phyloP scores from a whole-genome alignment of 306 rosid species.

The Cucurbita argyrosperma region DNA sequence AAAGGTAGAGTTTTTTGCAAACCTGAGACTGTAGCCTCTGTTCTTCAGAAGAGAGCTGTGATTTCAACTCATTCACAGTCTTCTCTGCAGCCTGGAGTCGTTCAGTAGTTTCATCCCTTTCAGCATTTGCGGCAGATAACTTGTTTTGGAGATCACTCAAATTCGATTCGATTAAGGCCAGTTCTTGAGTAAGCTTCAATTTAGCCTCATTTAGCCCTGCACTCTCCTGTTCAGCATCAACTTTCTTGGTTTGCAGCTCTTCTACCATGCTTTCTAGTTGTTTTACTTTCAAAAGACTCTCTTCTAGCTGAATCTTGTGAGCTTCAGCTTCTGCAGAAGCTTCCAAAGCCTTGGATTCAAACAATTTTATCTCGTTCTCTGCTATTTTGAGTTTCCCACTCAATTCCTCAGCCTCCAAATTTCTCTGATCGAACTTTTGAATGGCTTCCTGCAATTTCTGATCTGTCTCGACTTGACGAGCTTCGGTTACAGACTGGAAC shows the following conservation, averaged over 20 bases:
- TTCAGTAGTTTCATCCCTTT: constrained; percentile 45
- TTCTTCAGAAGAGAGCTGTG: constrained; percentile 45
- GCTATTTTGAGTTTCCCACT: constrained; percentile 36
- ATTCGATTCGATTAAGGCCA: constrained; percentile 41
- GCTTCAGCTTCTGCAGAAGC: constrained; percentile 27
- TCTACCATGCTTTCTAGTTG: constrained; percentile 44
- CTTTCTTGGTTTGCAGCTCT: constrained; percentile 46
- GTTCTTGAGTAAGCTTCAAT: constrained; percentile 47
- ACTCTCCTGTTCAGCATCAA: constrained; percentile 42
- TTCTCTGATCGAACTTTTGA: constrained; percentile 39
- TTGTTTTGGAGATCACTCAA: constrained; percentile 41
- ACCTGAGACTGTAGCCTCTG: constrained; percentile 78
- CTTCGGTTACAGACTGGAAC: constrained; percentile 35
- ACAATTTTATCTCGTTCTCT: constrained; percentile 36
- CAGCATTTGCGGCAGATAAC: constrained; percentile 28
- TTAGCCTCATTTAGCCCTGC: constrained; percentile 40
- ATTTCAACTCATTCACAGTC: constrained; percentile 35
- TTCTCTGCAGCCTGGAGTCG: constrained; percentile 30
- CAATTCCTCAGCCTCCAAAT: constrained; percentile 65
- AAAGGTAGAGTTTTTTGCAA: constrained; percentile 1
- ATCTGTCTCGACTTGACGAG: constrained; percentile 34
- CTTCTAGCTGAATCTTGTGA: constrained; percentile 39
- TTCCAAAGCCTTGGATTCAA: constrained; percentile 35
- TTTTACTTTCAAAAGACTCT: constrained; percentile 43
- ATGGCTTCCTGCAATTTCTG: constrained; percentile 37